These are phyloP conservation scores for Linderina pennispora DNA, from an alignment of 192 early-diverging fungal genomes.

Conservation along the genomic window DNA sequence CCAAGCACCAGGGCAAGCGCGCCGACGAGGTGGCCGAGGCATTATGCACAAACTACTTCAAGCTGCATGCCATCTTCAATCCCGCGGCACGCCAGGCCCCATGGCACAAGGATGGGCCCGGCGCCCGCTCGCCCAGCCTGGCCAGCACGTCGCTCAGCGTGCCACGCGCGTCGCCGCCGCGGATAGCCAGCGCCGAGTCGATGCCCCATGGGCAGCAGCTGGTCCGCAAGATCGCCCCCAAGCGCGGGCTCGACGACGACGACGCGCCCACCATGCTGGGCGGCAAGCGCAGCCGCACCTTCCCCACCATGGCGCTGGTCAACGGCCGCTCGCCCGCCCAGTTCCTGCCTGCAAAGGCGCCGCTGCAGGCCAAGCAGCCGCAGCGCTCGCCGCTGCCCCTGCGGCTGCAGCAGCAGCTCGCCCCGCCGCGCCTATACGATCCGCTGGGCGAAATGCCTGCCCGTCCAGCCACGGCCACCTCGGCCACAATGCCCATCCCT, in stretches of 20 bases:
- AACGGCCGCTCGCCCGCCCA: constrained; percentile 11
- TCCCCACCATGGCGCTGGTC: constrained; percentile 18
- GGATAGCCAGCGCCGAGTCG: constrained; percentile 25
- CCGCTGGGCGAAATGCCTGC: constrained; percentile 6
- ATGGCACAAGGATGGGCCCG: too few relatives aligned
- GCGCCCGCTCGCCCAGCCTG: too few relatives aligned
- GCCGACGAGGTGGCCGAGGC: constrained; percentile 36
- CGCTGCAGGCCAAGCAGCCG: background rate
- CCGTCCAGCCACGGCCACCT: constrained; percentile 15
- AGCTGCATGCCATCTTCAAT: constrained; percentile 35
- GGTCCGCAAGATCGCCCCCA: constrained; percentile 39
- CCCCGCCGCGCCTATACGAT: too few relatives aligned
- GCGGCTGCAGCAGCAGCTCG: constrained; percentile 4
- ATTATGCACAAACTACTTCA: constrained; percentile 32
- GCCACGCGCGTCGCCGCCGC: constrained; percentile 29
- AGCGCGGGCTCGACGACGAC: constrained; percentile 24
- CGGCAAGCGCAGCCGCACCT: constrained; percentile 41
- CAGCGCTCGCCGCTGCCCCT: background rate
- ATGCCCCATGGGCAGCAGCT: constrained; percentile 3
- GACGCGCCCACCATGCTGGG: constrained; percentile 21
- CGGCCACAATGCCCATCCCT: constrained; percentile 17
- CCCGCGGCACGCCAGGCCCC: too few relatives aligned
- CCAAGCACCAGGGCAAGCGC: constrained; percentile 24
- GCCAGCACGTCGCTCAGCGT: constrained; percentile 10
- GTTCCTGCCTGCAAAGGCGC: constrained; percentile 2